Evolutionary conservation across 75 land plant species (phyloP).

Genomic region (Cryptomeria japonica): DNA sequence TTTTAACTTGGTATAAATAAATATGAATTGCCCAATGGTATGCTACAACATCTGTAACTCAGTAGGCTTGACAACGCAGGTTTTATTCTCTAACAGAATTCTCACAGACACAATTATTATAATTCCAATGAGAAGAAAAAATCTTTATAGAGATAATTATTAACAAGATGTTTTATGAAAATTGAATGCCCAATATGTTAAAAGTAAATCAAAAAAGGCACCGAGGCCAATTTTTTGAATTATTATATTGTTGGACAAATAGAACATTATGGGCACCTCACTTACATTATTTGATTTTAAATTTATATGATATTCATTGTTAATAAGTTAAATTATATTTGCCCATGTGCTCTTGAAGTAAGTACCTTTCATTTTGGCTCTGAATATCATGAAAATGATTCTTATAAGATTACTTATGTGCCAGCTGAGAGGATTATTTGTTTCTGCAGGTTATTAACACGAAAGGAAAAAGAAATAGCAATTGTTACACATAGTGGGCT

Average conservation of each 20-base stretch:
- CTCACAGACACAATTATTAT: not conserved
- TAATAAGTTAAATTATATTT: not conserved
- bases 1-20: too few relatives aligned
- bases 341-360: not conserved
- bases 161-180: not conserved
- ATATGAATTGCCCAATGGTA: too few relatives aligned
- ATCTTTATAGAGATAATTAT: not conserved
- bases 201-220: not conserved
- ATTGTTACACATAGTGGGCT: constrained; percentile 40
- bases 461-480: constrained; percentile 32
- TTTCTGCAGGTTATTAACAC: constrained; percentile 27
- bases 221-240: not conserved
- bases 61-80: too few relatives aligned
- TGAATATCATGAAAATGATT: not conserved
- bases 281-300: not conserved
- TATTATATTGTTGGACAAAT: not conserved
- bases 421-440: not conserved
- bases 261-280: not conserved
- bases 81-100: not conserved
- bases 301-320: not conserved
- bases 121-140: not conserved
- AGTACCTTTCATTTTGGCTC: not conserved
- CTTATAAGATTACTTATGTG: not conserved
- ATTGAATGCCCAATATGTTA: not conserved
- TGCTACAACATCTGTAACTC: too few relatives aligned